Percentiles rank a stretch among this genome's conserved stretches.
Conservation (phyloP, 306 rosid species). For the Gillenia trifoliata region DNA sequence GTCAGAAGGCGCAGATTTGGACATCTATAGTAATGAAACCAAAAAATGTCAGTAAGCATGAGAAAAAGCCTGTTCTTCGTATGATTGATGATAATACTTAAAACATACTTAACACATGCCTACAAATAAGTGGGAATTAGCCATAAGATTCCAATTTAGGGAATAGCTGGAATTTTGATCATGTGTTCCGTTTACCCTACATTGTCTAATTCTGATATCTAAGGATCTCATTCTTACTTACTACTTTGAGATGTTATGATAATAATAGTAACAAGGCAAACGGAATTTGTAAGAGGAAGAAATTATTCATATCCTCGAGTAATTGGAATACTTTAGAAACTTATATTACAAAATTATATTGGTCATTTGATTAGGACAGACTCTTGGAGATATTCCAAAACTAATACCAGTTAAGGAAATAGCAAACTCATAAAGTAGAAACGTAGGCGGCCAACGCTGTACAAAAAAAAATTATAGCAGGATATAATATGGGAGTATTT, state of each 20-base stretch:
- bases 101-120: background rate
- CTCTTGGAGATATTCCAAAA: background rate
- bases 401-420: background rate
- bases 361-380: background rate
- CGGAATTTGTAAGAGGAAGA: background rate
- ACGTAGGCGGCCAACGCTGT: background rate
- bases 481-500: no score
- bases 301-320: background rate
- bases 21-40: conserved; percentile 65
- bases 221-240: background rate
- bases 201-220: background rate
- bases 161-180: background rate
- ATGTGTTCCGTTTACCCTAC: background rate
- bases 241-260: background rate
- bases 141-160: background rate
- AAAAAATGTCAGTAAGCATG: conserved; percentile 18
- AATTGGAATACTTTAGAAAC: background rate
- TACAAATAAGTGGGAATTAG: background rate
- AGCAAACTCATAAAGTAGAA: background rate
- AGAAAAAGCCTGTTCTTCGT: background rate
- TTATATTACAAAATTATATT: background rate
- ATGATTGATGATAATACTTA: background rate
- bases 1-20: conserved; percentile 96
- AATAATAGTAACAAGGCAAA: background rate
- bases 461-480: background rate